These are phyloP conservation scores for Fusarium sp. DNA, from an alignment of 2,329 filamentous ascomycete species.

Conservation along the genomic window DNA sequence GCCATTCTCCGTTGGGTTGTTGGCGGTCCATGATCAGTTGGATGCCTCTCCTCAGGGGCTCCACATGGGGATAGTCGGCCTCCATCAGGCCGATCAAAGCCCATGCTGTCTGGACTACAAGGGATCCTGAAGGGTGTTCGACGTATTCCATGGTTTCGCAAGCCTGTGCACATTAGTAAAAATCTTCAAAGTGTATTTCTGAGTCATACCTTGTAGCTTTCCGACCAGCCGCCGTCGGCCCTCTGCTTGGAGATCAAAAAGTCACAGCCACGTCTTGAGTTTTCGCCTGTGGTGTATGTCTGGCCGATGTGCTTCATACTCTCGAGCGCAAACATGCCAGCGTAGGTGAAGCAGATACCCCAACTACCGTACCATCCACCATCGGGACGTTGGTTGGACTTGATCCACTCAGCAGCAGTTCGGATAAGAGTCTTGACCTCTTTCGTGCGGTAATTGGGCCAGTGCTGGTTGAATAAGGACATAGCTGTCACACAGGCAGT, in stretches of 20 bases:
- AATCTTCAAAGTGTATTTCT: neutral
- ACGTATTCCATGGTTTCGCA: conserved; percentile 81
- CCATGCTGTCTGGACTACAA: conserved; percentile 97
- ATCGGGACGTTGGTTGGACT: conserved; percentile 78
- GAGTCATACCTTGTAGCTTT: conserved; percentile 78
- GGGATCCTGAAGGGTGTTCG: conserved; percentile 79
- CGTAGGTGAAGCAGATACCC: conserved; percentile 99
- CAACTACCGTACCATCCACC: conserved; percentile 98
- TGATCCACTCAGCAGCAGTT: conserved; percentile 84
- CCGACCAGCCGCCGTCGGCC: conserved; percentile 93
- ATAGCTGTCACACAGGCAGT: conserved; percentile 92
- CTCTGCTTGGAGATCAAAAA: conserved; percentile 89
- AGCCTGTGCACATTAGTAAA: conserved; percentile 58
- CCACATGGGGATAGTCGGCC: conserved; percentile 80
- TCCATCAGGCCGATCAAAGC: conserved; percentile 84
- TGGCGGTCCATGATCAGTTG: conserved; percentile 87
- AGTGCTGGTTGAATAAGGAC: conserved; percentile 81
- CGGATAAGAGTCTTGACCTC: conserved; percentile 81
- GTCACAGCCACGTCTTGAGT: conserved; percentile 80
- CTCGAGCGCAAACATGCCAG: conserved; percentile 94
- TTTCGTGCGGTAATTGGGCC: conserved; percentile 79
- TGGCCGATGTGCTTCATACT: conserved; percentile 85
- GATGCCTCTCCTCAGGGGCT: conserved; percentile 78
- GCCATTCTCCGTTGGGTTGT: conserved; percentile 90
- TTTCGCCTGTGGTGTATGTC: conserved; percentile 77